Evolutionary conservation across 2,329 filamentous ascomycete species (phyloP).

Genomic region (Monilinia polystroma): DNA sequence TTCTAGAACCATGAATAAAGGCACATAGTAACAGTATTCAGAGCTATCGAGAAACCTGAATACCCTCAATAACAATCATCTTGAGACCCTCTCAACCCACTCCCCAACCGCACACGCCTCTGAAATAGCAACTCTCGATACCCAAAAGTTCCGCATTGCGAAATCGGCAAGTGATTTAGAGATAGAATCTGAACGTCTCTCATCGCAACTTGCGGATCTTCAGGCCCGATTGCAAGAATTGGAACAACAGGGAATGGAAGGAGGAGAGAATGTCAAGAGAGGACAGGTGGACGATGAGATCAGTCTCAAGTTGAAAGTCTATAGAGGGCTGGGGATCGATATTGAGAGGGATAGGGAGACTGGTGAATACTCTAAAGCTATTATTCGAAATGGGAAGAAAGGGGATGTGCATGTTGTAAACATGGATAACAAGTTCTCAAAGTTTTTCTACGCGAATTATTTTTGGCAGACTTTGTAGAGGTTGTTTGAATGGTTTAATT

Average conservation of each 20-base stretch:
- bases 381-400: constrained; percentile 80
- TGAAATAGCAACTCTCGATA: constrained; percentile 83
- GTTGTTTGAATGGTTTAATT: constrained; percentile 30
- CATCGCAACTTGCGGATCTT: constrained; percentile 73
- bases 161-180: constrained; percentile 87
- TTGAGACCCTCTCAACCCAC: constrained; percentile 71
- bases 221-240: constrained; percentile 75
- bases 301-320: constrained; percentile 80
- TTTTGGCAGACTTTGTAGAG: constrained; percentile 83
- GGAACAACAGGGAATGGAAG: constrained; percentile 84
- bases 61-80: constrained; percentile 72
- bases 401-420: constrained; percentile 95
- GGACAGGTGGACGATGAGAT: constrained; percentile 62
- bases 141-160: constrained; percentile 90
- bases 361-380: constrained; percentile 80
- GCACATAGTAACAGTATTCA: constrained; percentile 30
- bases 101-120: constrained; percentile 77
- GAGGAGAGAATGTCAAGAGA: constrained; percentile 47
- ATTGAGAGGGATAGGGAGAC: constrained; percentile 67
- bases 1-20: constrained; percentile 30
- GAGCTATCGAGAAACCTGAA: constrained; percentile 73
- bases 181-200: constrained; percentile 91
- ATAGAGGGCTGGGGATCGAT: constrained; percentile 86
- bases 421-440: constrained; percentile 87
- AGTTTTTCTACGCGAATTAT: constrained; percentile 91